Conservation (phyloP, 2,329 filamentous ascomycete genomes). For the Fusarium austroafricanum region DNA sequence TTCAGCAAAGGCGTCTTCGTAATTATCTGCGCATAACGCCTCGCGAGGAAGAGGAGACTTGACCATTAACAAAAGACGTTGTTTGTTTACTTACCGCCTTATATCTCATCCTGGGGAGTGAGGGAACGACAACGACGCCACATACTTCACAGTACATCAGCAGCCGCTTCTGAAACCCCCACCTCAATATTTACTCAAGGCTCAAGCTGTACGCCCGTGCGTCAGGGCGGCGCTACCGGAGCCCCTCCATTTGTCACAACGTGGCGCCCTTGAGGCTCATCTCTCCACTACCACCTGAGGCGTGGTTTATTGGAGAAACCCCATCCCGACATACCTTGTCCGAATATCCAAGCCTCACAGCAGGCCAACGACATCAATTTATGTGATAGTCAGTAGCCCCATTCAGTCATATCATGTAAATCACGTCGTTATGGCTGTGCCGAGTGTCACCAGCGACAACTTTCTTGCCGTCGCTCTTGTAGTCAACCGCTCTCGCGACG, state of each 20-base stretch:
- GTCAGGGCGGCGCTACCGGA: not conserved
- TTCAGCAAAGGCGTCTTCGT: not conserved
- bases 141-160: not conserved
- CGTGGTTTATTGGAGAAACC: slow-evolving; percentile 22
- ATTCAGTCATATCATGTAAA: slow-evolving; percentile 37
- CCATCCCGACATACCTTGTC: slow-evolving; percentile 22
- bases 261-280: slow-evolving; percentile 38
- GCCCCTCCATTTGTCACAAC: slow-evolving; percentile 2
- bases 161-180: slow-evolving; percentile 12
- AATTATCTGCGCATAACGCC: not conserved
- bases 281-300: slow-evolving; percentile 28
- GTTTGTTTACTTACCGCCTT: not conserved
- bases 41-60: not conserved
- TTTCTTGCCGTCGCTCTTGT: slow-evolving; percentile 79
- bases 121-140: not conserved
- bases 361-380: slow-evolving; percentile 4
- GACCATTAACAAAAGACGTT: not conserved
- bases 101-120: not conserved
- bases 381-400: slow-evolving; percentile 7
- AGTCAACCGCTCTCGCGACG: slow-evolving; percentile 79
- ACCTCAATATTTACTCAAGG: slow-evolving; percentile 13
- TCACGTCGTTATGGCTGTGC: slow-evolving; percentile 53
- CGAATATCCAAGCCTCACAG: not conserved
- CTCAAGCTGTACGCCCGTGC: not conserved
- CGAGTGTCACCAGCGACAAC: slow-evolving; percentile 64